A percentile compares a stretch with the other conserved stretches of the same genome.
These are phyloP conservation scores for Candida sanyaensis DNA, from an alignment of 1,139 yeast genomes.

Conservation along the genomic window DNA sequence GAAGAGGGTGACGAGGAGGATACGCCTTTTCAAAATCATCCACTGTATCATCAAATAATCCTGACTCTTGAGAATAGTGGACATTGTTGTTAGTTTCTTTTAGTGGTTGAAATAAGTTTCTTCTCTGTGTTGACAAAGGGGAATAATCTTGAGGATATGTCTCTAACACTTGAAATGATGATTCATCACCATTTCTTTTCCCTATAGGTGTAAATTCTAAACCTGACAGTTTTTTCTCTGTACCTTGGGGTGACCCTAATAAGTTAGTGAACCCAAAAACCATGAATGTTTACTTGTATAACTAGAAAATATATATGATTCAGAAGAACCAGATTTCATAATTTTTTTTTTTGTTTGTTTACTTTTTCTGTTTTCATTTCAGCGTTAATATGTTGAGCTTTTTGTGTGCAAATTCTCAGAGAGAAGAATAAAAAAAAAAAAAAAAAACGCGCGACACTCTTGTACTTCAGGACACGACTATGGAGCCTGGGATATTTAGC, in stretches of 20 bases:
- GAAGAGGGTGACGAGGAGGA: conserved; percentile 6
- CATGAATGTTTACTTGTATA: background rate
- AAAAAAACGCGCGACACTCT: no score
- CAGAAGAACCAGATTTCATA: no score
- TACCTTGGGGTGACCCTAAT: conserved; percentile 3
- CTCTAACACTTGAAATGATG: conserved; percentile 15
- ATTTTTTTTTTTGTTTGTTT: no score
- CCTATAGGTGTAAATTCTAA: conserved; percentile 16
- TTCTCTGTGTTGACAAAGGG: conserved; percentile 3
- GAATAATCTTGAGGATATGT: conserved; percentile 10
- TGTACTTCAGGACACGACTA: no score
- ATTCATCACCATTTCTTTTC: conserved; percentile 5
- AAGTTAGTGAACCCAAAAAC: conserved; percentile 1
- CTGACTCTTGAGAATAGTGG: conserved; percentile 4
- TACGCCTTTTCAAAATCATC: conserved; percentile 10
- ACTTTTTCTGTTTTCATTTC: no score
- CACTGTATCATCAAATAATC: conserved; percentile 13
- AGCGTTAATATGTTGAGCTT: no score
- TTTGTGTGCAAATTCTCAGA: no score
- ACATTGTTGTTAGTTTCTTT: conserved; percentile 8
- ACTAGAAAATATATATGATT: no score
- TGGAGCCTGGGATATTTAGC: no score
- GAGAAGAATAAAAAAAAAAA: no score
- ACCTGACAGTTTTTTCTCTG: background rate
- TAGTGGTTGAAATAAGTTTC: conserved; percentile 13